Percentiles rank a stretch among this genome's conserved stretches.
Evolutionary conservation across 345 rosid genomes (phyloP).

Genomic region (Geranium brycei): DNA sequence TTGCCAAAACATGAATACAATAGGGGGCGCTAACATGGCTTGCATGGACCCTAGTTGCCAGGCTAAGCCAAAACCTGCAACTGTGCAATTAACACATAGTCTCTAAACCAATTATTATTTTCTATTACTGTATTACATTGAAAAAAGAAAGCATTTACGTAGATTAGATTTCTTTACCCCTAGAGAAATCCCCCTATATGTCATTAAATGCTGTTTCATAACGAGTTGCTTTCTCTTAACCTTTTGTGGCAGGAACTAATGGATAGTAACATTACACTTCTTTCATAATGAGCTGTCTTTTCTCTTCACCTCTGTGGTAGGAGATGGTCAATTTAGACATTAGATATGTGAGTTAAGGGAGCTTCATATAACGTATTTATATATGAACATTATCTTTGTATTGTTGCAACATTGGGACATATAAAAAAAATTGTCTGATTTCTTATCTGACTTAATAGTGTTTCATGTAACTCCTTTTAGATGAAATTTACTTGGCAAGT

Average conservation of each 20-base stretch:
- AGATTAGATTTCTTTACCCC: background rate
- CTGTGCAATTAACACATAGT: background rate
- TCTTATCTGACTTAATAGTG: background rate
- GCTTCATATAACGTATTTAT: background rate
- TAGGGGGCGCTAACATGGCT: background rate
- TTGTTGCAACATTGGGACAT: background rate
- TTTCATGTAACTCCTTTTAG: background rate
- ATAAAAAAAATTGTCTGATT: background rate
- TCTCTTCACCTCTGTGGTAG: background rate
- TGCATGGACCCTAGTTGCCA: background rate
- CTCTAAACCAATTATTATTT: background rate
- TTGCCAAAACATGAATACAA: background rate
- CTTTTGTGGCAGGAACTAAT: background rate
- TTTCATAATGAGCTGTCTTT: background rate
- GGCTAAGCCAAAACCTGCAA: background rate
- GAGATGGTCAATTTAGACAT: background rate
- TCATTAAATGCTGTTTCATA: background rate
- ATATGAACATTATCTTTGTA: background rate
- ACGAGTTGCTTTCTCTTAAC: background rate
- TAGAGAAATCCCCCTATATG: background rate
- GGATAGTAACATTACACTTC: background rate
- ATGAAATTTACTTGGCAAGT: background rate
- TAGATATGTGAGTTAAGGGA: background rate
- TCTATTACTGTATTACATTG: background rate
- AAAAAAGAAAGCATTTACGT: background rate